Evolutionary conservation across 1,139 yeast species (phyloP).

Genomic region (Pichia cactophila): DNA sequence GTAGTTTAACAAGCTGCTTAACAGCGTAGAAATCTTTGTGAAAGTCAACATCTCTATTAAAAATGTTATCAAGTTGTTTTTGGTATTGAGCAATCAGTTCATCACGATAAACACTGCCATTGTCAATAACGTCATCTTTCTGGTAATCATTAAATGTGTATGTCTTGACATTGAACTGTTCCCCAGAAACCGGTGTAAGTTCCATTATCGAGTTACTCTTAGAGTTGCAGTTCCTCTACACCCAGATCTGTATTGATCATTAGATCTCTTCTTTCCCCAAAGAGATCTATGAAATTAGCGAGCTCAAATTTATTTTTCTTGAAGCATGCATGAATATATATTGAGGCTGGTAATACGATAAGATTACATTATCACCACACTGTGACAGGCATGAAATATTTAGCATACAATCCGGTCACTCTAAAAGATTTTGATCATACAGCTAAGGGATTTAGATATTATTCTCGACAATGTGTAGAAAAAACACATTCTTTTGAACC

Average conservation of each 20-base stretch:
- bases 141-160: neutral
- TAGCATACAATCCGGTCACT: neutral
- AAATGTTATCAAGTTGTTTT: neutral
- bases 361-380: too few species aligned
- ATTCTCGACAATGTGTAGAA: neutral
- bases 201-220: neutral
- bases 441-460: neutral
- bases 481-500: neutral
- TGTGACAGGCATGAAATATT: neutral
- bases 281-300: too few species aligned
- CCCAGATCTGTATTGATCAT: too few species aligned
- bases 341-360: too few species aligned
- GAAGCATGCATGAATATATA: too few species aligned
- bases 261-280: too few species aligned
- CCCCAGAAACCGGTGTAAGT: neutral
- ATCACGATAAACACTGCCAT: neutral
- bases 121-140: neutral
- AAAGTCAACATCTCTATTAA: neutral
- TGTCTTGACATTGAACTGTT: neutral
- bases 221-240: too few species aligned
- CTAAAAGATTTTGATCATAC: neutral
- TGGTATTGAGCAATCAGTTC: neutral
- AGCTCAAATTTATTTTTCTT: too few species aligned
- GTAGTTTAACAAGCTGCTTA: neutral
- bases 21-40: neutral